phyloP scores from a whole-genome alignment of 2,329 filamentous ascomycete genomes.

The Neoascochyta sp. region DNA sequence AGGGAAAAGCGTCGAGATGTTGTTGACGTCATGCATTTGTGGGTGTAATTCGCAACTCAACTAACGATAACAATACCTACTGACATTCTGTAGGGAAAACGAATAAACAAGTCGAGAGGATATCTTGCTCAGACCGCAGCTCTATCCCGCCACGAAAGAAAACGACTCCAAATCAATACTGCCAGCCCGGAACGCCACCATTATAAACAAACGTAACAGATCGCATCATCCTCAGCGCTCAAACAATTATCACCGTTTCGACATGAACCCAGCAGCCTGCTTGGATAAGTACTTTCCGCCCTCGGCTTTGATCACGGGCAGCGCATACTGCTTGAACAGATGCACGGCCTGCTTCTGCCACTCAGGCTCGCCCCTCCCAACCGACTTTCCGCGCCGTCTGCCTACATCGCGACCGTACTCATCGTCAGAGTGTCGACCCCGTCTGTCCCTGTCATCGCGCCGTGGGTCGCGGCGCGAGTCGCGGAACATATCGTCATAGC shows the following conservation, averaged over 20 bases:
- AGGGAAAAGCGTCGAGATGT: too few species aligned
- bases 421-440: slow-evolving; percentile 15
- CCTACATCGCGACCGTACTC: slow-evolving; percentile 12
- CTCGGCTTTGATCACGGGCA: slow-evolving; percentile 34
- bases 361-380: slow-evolving; percentile 16
- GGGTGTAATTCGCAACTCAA: too few species aligned
- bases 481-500: slow-evolving; percentile 14
- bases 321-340: slow-evolving; percentile 33
- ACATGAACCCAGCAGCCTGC: slow-evolving; percentile 23
- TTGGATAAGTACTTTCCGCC: slow-evolving; percentile 30
- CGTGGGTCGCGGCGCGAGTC: slow-evolving; percentile 13
- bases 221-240: too few species aligned
- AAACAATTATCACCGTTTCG: slow-evolving; percentile 16
- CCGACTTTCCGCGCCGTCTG: slow-evolving; percentile 9
- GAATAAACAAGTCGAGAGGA: too few species aligned
- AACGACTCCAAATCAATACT: too few species aligned
- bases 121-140: too few species aligned
- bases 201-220: too few species aligned
- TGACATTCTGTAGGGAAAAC: too few species aligned
- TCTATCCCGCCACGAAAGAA: too few species aligned
- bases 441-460: slow-evolving; percentile 14
- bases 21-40: too few species aligned
- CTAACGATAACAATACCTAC: too few species aligned
- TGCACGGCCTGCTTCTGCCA: slow-evolving; percentile 32
- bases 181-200: too few species aligned